phyloP scores from a whole-genome alignment of 1,284 basidiomycete genomes.

The Grifola frondosa region DNA sequence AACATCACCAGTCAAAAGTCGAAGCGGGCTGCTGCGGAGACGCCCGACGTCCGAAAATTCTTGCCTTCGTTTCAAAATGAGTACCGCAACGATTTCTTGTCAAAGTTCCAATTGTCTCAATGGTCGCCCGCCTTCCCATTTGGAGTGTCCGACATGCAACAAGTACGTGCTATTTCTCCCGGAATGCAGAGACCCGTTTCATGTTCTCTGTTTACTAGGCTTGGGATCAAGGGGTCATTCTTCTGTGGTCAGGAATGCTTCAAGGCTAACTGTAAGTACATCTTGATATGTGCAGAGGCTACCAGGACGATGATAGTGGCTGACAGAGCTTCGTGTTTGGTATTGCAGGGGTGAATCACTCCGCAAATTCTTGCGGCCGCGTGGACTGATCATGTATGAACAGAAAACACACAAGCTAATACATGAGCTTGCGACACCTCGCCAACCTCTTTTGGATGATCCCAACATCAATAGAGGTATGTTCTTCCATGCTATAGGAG shows the following conservation, averaged over 20 bases:
- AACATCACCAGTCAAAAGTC: too few relatives aligned
- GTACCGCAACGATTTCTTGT: conserved; percentile 44
- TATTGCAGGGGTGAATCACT: conserved; percentile 45
- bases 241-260: conserved; percentile 87
- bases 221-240: conserved; percentile 79
- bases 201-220: conserved; percentile 40
- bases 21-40: too few relatives aligned
- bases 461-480: conserved; percentile 34
- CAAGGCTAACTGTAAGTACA: conserved; percentile 73
- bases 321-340: conserved; percentile 7
- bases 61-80: too few relatives aligned
- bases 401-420: conserved; percentile 80
- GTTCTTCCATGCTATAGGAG: not conserved
- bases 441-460: conserved; percentile 32
- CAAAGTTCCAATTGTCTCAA: conserved; percentile 72
- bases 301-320: not conserved
- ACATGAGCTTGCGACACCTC: conserved; percentile 60
- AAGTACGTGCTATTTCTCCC: conserved; percentile 50
- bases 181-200: conserved; percentile 6
- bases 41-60: too few relatives aligned
- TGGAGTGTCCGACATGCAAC: conserved; percentile 82
- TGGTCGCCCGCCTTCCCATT: conserved; percentile 69
- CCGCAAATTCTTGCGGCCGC: conserved; percentile 1
- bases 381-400: conserved; percentile 9
- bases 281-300: conserved; percentile 4